Base-by-base conservation (phyloP, 2,329 filamentous ascomycete genomes). In the Penicillium griseofulvum region DNA sequence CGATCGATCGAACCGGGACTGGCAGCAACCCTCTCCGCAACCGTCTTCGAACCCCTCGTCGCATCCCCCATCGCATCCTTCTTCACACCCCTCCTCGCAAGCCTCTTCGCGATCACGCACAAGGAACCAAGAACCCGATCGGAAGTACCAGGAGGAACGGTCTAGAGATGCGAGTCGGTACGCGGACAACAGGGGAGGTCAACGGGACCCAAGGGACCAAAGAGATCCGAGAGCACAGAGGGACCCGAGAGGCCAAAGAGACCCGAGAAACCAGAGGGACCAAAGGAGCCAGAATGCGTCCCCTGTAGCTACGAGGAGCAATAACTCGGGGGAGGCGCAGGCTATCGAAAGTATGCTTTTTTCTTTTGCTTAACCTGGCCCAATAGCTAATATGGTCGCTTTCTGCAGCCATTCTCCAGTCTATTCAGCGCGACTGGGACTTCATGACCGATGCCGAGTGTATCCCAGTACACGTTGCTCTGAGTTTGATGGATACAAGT, bases 401-500 rank as follows among this genome's bases (percentile, higher is more conserved):
- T 11, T 22, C 49, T 51, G 24, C 39, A 80, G 83, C 83, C 58
- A 79, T 96, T 2, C 80, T 97, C 46, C 86, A 90, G 62, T 86
- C 89, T 63, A 96, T 99, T 68, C 87, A 92, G 70, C 78, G 83
- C 54, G 91, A 96, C 69, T 99, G 94, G 93, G 88, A 90, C 41
- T 88, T 91, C 64, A 94, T 99, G 89, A 90, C 89, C 61, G 83
- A 89, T 65, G 87, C 88, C 59, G 88, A 94, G 68, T 97, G 92
- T 70, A 85, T 97, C 31, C 94, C 94, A 2, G 91, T 97, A 34
- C 92, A 97, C 73, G 84, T 97, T 49, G 91, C 93, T n/a, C 81
- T 99, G 44, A 92, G 97, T 75, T 81, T 99, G 60, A 89, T 97
- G 77, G 94, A 99, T 75, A 86, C 84, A 48, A 97, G 92, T 78